Percentiles rank a stretch among this genome's conserved stretches.
Evolutionary conservation across 192 early-diverging fungal genomes (phyloP).

Genomic region (Coemansia sp.): DNA sequence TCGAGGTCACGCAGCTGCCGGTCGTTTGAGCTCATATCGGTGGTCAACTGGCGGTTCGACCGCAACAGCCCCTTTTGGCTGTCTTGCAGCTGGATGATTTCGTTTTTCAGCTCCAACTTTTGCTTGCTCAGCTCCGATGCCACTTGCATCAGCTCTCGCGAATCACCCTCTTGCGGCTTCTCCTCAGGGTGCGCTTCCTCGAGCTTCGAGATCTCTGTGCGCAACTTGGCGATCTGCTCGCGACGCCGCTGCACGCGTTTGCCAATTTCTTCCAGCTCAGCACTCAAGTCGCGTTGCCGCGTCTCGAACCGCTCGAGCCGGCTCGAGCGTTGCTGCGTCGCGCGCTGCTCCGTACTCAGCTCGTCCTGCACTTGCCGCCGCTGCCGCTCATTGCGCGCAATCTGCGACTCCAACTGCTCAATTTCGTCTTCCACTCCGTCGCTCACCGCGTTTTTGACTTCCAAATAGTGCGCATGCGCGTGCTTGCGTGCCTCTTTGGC

Average conservation of each 20-base stretch:
- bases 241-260: conserved; percentile 39
- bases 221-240: conserved; percentile 38
- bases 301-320: conserved; percentile 26
- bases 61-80: conserved; percentile 48
- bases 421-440: conserved; percentile 36
- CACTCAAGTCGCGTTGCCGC: conserved; percentile 23
- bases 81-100: conserved; percentile 46
- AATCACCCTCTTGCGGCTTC: conserved; percentile 10
- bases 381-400: conserved; percentile 15
- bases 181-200: conserved; percentile 16
- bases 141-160: conserved; percentile 25
- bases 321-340: conserved; percentile 13
- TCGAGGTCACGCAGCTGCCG: conserved; percentile 61
- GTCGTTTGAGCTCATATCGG: conserved; percentile 35
- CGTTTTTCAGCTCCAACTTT: conserved; percentile 43
- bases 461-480: conserved; percentile 42
- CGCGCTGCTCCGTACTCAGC: conserved; percentile 11
- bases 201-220: conserved; percentile 37
- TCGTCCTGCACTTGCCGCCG: conserved; percentile 15
- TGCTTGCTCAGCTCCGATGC: conserved; percentile 33
- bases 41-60: conserved; percentile 20
- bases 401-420: conserved; percentile 25
- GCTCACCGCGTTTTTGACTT: conserved; percentile 17
- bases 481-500: conserved; percentile 47
- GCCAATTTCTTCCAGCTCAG: conserved; percentile 34